Percentiles rank a stretch among this genome's conserved stretches.
These are phyloP conservation scores for Canariomyces notabilis DNA, from an alignment of 2,329 filamentous ascomycete species.

Conservation along the genomic window DNA sequence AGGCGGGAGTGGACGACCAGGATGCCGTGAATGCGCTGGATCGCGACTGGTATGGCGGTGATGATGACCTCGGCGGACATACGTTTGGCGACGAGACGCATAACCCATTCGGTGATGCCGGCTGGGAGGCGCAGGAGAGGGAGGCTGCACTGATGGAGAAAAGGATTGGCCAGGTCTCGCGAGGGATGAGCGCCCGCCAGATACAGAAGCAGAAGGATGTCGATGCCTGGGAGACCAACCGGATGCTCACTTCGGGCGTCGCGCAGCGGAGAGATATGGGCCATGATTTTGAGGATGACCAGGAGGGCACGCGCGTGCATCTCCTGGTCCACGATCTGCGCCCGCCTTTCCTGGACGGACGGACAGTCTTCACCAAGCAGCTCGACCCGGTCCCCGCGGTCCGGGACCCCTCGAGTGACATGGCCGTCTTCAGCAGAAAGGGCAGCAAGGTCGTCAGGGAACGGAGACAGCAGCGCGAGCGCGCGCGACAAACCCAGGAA, in stretches of 20 bases:
- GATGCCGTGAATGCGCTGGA: conserved; percentile 69
- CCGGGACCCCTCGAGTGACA: conserved; percentile 90
- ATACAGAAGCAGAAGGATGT: conserved; percentile 89
- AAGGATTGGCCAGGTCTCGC: conserved; percentile 61
- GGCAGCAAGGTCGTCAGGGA: conserved; percentile 92
- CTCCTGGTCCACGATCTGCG: conserved; percentile 88
- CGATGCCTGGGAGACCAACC: conserved; percentile 97
- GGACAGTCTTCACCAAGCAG: conserved; percentile 96
- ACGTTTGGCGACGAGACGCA: conserved; percentile 88
- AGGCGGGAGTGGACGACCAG: conserved; percentile 57
- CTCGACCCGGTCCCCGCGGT: conserved; percentile 91
- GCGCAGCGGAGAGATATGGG: conserved; percentile 82
- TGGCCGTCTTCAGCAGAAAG: conserved; percentile 96
- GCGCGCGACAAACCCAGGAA: conserved; percentile 89
- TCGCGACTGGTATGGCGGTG: conserved; percentile 87
- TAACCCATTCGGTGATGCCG: conserved; percentile 80
- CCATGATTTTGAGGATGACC: conserved; percentile 80
- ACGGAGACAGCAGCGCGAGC: conserved; percentile 82
- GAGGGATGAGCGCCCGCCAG: conserved; percentile 64
- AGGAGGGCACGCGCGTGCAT: conserved; percentile 85
- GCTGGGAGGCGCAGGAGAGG: conserved; percentile 66
- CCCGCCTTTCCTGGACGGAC: conserved; percentile 90
- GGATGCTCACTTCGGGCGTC: conserved; percentile 94
- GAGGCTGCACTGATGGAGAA: conserved; percentile 74
- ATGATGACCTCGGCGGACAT: conserved; percentile 80